Base-by-base conservation (phyloP, 2,329 filamentous ascomycete genomes). In the Colletotrichum sublineola region DNA sequence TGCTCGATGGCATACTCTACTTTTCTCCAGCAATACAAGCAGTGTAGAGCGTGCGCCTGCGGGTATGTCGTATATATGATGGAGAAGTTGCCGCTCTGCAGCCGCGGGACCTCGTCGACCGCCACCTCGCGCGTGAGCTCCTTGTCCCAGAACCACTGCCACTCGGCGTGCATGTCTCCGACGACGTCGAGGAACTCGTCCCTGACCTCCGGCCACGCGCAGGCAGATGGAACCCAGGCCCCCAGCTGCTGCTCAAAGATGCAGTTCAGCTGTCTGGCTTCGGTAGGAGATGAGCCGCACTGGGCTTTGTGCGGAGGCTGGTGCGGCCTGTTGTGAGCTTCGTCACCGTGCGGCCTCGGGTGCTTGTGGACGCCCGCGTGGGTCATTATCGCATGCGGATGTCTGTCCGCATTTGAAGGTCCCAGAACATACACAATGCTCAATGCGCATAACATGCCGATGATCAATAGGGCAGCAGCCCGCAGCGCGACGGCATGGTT, bases 11-110 rank as follows among this genome's bases (percentile, higher is more conserved):
- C 61, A 18, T 63, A 63, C n/a, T 63, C 61, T 2, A 63, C 61
- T 33, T 63, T 63, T 33, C 61, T 46, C 61, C 61, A 63, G 61
- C 61, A 63, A 15, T 63, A 63, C 15, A 63, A 12, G 20, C 61
- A 63, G n/a, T 63, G 61, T 9, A 63, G 48, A 9, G 52, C 29
- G 48, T 63, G 61, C 33, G 61, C 29, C 46, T 33, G 61, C 18
- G 46, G 61, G 33, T 53, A 53, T 20, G 61, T 53, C 31, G 61
- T 63, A 36, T 53, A 63, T 31, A 53, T 31, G 33, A 52, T 15
- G 15, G 61, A 53, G 31, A 53, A 63, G 46, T 63, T 63, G 20
- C 61, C 61, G 9, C 36, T 38, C 33, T 63, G 61, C 36, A 63
- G 36, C 15, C 24, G 61, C 5, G 61, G 9, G 12, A 63, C 1